Evolutionary conservation across 306 rosid species (phyloP), one percentile per base, ranked within the genome.

Genomic region (Neltuma alba): DNA sequence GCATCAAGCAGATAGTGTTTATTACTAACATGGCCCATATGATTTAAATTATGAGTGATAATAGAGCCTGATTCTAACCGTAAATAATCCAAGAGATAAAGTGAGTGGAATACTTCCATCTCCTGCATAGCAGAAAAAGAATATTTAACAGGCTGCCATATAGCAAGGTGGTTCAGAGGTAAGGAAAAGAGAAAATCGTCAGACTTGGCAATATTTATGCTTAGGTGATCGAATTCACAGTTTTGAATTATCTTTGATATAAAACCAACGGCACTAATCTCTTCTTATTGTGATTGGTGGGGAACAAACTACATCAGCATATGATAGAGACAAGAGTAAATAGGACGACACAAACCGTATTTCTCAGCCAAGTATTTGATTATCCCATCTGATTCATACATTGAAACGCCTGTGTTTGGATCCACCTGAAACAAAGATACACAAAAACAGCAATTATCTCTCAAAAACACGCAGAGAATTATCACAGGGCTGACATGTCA

Each of bases 341-440:
- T 33, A 41, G 23, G 76, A 68, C 23, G 65, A 76, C 31, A 86
- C 77, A 86, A 71, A 96, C 99, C 98, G 81, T 96, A 93, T 75
- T 89, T 89, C 52, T 67, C 91, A 77, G 80, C 96, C 91, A 96
- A 88, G 83, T 96, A 89, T 78, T 90, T 92, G 81, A 96, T 93
- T 75, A 96, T 96, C 66, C 87, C 97, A 83, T 96, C 99, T 38
- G 99, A 96, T 89, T 96, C 99, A 52, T 96, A 96, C 99, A 96
- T 91, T 4, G 98, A 88, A 82, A 87, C 85, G 11, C 96, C 94
- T 0, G 98, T 96, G 85, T 96, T 96, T 37, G 99, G 96, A 79
- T 96, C 99, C 77, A 96, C 94, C 99, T 96, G 85, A 80, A 75
- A 77, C 72, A 83, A 79, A 64, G 67, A 74, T 64, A 72, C 69